Base-by-base conservation (phyloP, 1,284 basidiomycete genomes). In the Cystobasidiaceae sp. region DNA sequence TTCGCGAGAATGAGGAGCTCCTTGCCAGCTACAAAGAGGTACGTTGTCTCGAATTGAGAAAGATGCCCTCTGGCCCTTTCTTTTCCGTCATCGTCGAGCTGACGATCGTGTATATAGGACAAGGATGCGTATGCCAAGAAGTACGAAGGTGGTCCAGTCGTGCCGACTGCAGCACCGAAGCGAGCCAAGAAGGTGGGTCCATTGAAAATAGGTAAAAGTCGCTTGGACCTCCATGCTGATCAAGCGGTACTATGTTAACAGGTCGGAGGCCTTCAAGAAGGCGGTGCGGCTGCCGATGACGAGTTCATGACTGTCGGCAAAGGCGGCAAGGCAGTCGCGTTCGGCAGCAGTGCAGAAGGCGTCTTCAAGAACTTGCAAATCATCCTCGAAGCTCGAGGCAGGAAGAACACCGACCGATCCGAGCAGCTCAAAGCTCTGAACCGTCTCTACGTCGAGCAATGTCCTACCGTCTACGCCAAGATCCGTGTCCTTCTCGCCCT, bases 401-500 rank as follows among this genome's bases (percentile, higher is more conserved):
- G 57, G 15, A 67, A 94, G 91, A 94, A 94, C 79, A 98, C 96
- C 54, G 93, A 99, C 78, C 87, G 96, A 68, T 84, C 83, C 45
- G 93, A 97, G 79, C 94, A 97, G 81, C 90, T 97, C 71, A 85
- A 86, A 67, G 91, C 92, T 67, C 83, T 98, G 21, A 86, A 90
- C 75, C 87, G 88, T 74, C 83, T 97, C n/a, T 82, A 94, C 30
- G 86, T 87, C 71, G 88, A 94, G 17, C 86, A 93, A 11, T 84
- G 84, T 37, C 78, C 80, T 21, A 93, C 91, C 11, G 80, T 88
- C 0, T 99, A 99, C 79, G 91, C 96, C 76, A 86, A 86, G 71
- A 92, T 99, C 71, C 88, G 96, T 61, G 91, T 98, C 51, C 85
- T 98, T 37, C 84, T 99, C 60, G 89, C 92, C 48, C 84, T 98